A percentile compares a stretch with the other conserved stretches of the same genome.
These are phyloP conservation scores for Cadophora malorum DNA, from an alignment of 2,329 filamentous ascomycete species.

Conservation along the genomic window DNA sequence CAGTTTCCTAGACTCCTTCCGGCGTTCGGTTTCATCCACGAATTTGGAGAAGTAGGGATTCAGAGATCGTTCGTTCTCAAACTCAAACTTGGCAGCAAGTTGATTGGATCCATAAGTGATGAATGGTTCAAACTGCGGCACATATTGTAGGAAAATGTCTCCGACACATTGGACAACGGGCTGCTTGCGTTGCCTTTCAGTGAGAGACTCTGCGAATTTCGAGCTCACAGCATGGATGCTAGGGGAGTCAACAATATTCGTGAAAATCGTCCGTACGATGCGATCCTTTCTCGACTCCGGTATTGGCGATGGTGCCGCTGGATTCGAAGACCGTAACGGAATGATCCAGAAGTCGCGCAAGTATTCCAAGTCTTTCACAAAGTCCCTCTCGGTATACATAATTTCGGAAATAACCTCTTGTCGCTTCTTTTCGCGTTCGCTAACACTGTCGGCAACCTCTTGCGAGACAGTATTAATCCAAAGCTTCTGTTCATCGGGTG, in stretches of 20 bases:
- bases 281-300: conserved; percentile 86
- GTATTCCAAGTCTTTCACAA: conserved; percentile 98
- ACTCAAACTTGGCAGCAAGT: conserved; percentile 95
- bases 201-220: conserved; percentile 84
- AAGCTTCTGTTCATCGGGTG: conserved; percentile 94
- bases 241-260: conserved; percentile 85
- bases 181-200: conserved; percentile 86
- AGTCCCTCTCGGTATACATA: conserved; percentile 98
- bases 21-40: conserved; percentile 93
- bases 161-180: conserved; percentile 89
- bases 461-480: conserved; percentile 99
- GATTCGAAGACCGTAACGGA: conserved; percentile 77
- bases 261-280: conserved; percentile 93
- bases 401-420: conserved; percentile 98
- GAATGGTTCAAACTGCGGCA: conserved; percentile 92
- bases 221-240: conserved; percentile 90
- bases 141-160: conserved; percentile 92
- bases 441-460: conserved; percentile 88
- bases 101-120: conserved; percentile 97
- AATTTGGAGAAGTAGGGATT: conserved; percentile 89
- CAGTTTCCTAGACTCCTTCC: conserved; percentile 95
- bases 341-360: conserved; percentile 98
- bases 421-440: conserved; percentile 92
- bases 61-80: conserved; percentile 90
- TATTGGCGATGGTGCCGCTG: conserved; percentile 75